phyloP scores from a whole-genome alignment of 495 filamentous ascomycete species.

The Aspergillus biplanus region DNA sequence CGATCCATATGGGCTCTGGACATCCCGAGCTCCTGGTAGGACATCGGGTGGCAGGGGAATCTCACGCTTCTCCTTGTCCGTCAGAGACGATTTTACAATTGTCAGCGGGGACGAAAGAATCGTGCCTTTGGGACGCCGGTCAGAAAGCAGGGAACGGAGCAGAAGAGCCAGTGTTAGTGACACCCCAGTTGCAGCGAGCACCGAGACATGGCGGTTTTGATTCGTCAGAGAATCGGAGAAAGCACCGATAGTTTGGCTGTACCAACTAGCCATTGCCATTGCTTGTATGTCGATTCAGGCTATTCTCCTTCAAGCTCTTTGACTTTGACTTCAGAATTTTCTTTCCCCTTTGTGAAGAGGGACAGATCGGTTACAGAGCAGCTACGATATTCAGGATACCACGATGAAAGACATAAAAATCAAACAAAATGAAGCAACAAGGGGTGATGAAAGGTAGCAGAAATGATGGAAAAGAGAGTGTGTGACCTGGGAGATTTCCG shows the following conservation, averaged over 20 bases:
- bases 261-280: constrained; percentile 36
- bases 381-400: neutral
- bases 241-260: constrained; percentile 43
- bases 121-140: constrained; percentile 15
- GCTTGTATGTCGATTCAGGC: constrained; percentile 1
- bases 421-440: neutral
- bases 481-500: neutral
- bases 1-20: constrained; percentile 76
- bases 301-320: neutral
- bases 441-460: neutral
- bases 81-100: constrained; percentile 49
- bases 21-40: constrained; percentile 74
- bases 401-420: neutral
- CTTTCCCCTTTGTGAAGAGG: neutral
- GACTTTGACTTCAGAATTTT: neutral
- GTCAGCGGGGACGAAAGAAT: constrained; percentile 53
- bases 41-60: constrained; percentile 75
- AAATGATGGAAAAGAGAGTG: constrained; percentile 3
- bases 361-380: neutral
- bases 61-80: constrained; percentile 45
- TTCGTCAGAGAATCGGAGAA: constrained; percentile 44
- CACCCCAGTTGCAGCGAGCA: constrained; percentile 46
- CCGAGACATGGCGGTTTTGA: constrained; percentile 42
- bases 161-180: constrained; percentile 48
- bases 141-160: constrained; percentile 39